These are phyloP conservation scores for Pezizomycotina sp. DNA, from an alignment of 2,329 filamentous ascomycete species.

Conservation along the genomic window DNA sequence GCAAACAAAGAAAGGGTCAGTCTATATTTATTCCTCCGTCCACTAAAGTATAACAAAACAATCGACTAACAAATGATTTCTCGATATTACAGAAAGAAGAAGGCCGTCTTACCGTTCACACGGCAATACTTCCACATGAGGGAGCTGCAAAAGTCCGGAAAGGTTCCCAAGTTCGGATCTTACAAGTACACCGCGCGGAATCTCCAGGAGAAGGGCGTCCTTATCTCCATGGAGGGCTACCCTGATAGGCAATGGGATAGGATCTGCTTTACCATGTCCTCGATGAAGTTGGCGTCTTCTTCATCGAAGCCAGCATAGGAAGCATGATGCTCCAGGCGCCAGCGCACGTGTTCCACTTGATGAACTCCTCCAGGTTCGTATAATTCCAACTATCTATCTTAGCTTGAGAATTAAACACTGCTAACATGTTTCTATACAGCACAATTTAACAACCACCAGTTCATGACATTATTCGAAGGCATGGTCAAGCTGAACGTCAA, in stretches of 20 bases:
- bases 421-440: constrained; percentile 34
- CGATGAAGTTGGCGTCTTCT: constrained; percentile 87
- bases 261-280: constrained; percentile 88
- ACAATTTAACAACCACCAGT: constrained; percentile 92
- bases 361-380: constrained; percentile 39
- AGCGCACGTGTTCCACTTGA: constrained; percentile 80
- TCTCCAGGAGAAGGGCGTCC: constrained; percentile 79
- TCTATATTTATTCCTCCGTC: constrained; percentile 12
- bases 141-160: constrained; percentile 79
- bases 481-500: constrained; percentile 86
- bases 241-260: constrained; percentile 71
- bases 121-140: constrained; percentile 98
- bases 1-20: constrained; percentile 83
- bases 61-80: constrained; percentile 26
- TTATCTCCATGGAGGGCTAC: constrained; percentile 81
- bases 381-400: not conserved
- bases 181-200: constrained; percentile 91
- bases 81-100: constrained; percentile 44
- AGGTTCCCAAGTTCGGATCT: constrained; percentile 90
- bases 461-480: constrained; percentile 84
- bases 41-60: constrained; percentile 15
- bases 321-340: constrained; percentile 93
- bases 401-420: not conserved
- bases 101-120: constrained; percentile 88
- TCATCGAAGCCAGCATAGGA: constrained; percentile 74